Base-by-base conservation (phyloP, 352 stramenopile species). In the Globisporangium mamillatum region DNA sequence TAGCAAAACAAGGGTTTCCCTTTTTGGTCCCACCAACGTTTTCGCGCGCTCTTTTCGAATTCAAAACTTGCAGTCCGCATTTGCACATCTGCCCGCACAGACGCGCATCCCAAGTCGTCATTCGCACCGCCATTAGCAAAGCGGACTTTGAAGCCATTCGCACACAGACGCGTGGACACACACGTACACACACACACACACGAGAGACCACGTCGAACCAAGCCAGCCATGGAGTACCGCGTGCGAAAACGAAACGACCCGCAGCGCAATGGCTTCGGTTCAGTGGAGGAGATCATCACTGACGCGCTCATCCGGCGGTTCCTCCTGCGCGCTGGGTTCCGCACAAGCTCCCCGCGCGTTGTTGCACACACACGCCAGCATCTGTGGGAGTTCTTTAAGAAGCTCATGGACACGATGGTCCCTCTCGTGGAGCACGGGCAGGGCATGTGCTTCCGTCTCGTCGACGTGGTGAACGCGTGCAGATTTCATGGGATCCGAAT, bases 381-480 rank as follows among this genome's bases (percentile, higher is more conserved):
- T 57, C 46, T 89, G 24, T 53, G 57, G 62, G 81, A 82, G 22
- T 92, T 94, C 61, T 71, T 94, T 34, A 63, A 61, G 18, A 79
- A 86, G 55, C 56, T 94, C n/a, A 61, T 87, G 59, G 66, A 78
- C 41, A 75, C 67, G 16, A 88, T 90, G 73, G 44, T 82, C 22
- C 67, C 76, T 36, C 76, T 85, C 56, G 80, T 84, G 74, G 69
- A 82, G 22, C 76, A 85, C 59, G 74, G 85, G 62, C 58, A 68
- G 0, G 73, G 84, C 41, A 62, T 73, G 25, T 80, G 60, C 58
- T 79, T 94, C 53, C 73, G 72, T 10, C 70, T 93, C 20, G 68
- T 81, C n/a, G 81, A 95, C 46, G 86, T 94, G 38, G 72, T 93
- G 68, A 77, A 72, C 14, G 80, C 84, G 8, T 93, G 81, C 34